Evolutionary conservation across 2,329 filamentous ascomycete species (phyloP), one percentile per base, ranked within the genome.

Genomic region (Talaromyces rugulosus): DNA sequence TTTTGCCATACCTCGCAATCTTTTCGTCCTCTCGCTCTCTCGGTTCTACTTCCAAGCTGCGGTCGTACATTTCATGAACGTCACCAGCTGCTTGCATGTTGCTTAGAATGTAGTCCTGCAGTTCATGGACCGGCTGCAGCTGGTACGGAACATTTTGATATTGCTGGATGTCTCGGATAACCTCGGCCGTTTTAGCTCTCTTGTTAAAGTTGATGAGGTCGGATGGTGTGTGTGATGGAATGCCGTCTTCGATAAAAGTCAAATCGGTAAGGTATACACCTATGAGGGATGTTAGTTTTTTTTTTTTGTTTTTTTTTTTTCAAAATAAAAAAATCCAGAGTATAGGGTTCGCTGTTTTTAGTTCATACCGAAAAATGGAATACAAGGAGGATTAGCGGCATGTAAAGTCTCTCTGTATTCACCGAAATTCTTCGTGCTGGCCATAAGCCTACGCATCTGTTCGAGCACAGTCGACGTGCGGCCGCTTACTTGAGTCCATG

Each of bases 1-100:
- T 63, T 66, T 65, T 67, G 65, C 74, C 86, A 72, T 88, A 96
- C 93, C 95, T 96, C 74, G 96, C 94, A 83, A 99, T 98, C 84
- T 98, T 98, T 81, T 99, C 95, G 74, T 99, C 95, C 81, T 99
- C 95, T 71, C 95, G 86, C 81, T 99, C 95, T 71, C 95, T 86
- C 65, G 95, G 95, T 76, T 99, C 95, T 64, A 99, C 88, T 71
- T 89, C 85, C 79, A 99, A 82, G 79, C 92, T 96, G 83, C 93
- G 93, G 77, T 98, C 93, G 81, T 98, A 99, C 95, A 98, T 98
- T 82, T 98, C 94, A 76, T 98, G 93, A 66, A 99, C 95, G 75
- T 98, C 94, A 58, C 92, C 91, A 4, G 95, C 94, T 33, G 89
- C 89, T 79, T 96, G 90, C 90, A 98, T 96, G 75, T 98, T 97